Base-by-base conservation (phyloP, 139 green algal genomes). In the Astrephomene gubernaculifera region DNA sequence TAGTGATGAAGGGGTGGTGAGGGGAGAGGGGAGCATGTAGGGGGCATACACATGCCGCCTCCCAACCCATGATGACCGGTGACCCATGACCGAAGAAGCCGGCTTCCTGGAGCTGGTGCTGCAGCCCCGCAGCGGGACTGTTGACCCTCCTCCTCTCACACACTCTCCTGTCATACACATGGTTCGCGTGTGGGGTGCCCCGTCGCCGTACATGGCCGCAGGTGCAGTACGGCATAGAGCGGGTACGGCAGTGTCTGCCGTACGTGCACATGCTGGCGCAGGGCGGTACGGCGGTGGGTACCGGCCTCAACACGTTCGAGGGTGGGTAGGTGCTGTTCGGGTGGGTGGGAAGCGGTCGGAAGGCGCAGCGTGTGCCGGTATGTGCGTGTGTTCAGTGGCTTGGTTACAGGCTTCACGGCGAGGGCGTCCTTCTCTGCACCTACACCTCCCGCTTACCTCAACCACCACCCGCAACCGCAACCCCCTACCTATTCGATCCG, bases 211-310 rank as follows among this genome's bases (percentile, higher is more conserved):
- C n/a, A n/a, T n/a, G n/a, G n/a, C 27, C 53, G 54, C 94, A 98
- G 94, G 90, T 99, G 36, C 86, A 91, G 73, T 96, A 97, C 80
- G 94, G 94, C 67, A 90, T 98, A 0, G 86, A 90, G 63, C 87
- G 96, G 1, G 87, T 99, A 7, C 69, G 93, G 39, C 74, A 61
- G n/a, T 80, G 91, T 0, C 76, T 99, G 80, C 95, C 94, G 0
- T 75, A 91, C 3, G 89, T 99, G 60, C 92, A 93, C 83, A 86
- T 94, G 89, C 89, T 99, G 81, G 97, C 94, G 14, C 93, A 98
- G 89, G 96, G 97, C 69, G 97, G 97, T 74, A 99, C 97, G 7
- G 97, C 97, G 24, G 97, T 99, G 10, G 97, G 97, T 79, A 99
- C 97, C 10, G 97, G 97, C 7, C 90, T 99, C 33, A 99, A 99